phyloP scores from a whole-genome alignment of 83 land plant genomes.

The Picea mariana region DNA sequence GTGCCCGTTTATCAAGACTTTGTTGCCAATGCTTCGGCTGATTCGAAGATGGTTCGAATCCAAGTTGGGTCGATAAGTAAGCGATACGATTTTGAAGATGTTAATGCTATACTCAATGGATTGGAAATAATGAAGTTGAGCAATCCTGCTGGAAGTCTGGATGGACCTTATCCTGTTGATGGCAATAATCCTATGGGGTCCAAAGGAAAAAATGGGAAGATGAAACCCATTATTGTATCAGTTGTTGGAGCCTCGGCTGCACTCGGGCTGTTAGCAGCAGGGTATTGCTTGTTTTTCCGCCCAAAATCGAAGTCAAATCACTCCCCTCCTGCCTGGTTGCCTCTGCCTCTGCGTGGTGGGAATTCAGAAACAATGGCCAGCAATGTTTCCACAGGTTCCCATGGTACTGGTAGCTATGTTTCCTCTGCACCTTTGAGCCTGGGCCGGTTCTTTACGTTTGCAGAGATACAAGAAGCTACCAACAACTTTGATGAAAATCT shows the following conservation, averaged over 20 bases:
- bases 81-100: constrained; percentile 4
- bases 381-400: too few species aligned
- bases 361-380: too few species aligned
- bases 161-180: too few species aligned
- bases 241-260: constrained; percentile 14
- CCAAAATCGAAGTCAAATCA: too few species aligned
- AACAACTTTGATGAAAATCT: constrained; percentile 62
- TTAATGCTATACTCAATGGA: constrained; percentile 35
- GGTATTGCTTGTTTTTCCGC: background rate
- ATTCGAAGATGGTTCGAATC: constrained; percentile 9
- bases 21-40: constrained; percentile 10
- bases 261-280: background rate
- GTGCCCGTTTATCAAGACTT: too few species aligned
- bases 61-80: constrained; percentile 25
- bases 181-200: too few species aligned
- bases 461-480: constrained; percentile 57
- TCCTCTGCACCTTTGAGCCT: constrained; percentile 10
- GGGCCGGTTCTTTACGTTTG: constrained; percentile 44
- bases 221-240: constrained; percentile 33
- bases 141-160: background rate
- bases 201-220: background rate
- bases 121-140: constrained; percentile 32
- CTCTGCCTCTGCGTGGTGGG: background rate
- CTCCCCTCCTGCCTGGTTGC: too few species aligned
- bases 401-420: too few species aligned